A percentile compares a stretch with the other conserved stretches of the same genome.
phyloP scores from a whole-genome alignment of 2,329 filamentous ascomycete species.

The Cryphonectria carpinicola region DNA sequence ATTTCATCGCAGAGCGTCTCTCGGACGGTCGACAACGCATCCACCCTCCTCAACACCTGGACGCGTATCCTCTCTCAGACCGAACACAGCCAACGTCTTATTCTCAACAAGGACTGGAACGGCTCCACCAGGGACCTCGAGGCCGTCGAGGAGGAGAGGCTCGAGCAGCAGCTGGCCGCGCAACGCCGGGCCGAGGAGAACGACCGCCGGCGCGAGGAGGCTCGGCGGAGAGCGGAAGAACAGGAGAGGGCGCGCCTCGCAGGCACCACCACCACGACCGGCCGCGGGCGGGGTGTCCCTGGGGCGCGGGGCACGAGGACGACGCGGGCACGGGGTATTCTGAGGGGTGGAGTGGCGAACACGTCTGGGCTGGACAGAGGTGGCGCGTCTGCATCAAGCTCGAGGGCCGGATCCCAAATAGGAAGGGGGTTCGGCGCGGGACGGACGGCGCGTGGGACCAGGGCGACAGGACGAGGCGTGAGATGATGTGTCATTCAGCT shows the following conservation, averaged over 20 bases:
- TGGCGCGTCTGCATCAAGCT: constrained; percentile 36
- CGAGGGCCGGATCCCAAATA: constrained; percentile 47
- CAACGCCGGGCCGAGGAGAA: constrained; percentile 79
- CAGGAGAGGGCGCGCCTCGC: constrained; percentile 56
- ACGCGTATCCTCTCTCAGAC: constrained; percentile 95
- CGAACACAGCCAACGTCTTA: constrained; percentile 92
- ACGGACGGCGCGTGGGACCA: constrained; percentile 42
- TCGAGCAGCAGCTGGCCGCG: constrained; percentile 73
- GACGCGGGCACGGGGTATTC: background rate
- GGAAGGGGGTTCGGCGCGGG: constrained; percentile 48
- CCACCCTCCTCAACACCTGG: constrained; percentile 91
- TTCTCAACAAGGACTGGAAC: constrained; percentile 87
- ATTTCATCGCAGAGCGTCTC: constrained; percentile 64
- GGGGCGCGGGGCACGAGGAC: constrained; percentile 30
- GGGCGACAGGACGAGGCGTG: constrained; percentile 52
- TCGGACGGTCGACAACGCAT: constrained; percentile 83
- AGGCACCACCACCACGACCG: constrained; percentile 15
- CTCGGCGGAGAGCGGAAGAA: constrained; percentile 65
- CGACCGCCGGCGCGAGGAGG: constrained; percentile 75
- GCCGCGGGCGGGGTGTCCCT: constrained; percentile 19
- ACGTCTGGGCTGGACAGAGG: constrained; percentile 31
- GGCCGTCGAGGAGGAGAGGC: constrained; percentile 82
- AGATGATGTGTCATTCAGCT: constrained; percentile 19
- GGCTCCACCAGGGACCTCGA: constrained; percentile 83
- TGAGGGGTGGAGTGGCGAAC: constrained; percentile 20